Evolutionary conservation across 2,329 filamentous ascomycete species (phyloP), one percentile per base, ranked within the genome.

Genomic region (Eutypella sp.): DNA sequence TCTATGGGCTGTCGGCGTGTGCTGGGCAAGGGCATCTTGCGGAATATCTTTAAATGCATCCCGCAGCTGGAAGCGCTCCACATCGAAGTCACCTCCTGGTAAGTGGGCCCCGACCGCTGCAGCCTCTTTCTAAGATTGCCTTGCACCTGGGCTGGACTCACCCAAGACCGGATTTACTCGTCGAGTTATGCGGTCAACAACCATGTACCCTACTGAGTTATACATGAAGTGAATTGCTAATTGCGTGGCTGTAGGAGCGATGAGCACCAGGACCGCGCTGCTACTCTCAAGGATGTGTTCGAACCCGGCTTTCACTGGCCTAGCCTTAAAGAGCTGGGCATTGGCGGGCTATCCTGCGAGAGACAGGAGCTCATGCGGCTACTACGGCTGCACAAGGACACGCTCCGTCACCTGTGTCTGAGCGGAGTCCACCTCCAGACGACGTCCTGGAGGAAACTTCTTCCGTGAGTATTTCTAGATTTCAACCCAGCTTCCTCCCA

Each of bases 381-480:
- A 22, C 41, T 61, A 8, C 42, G 48, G 36, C 50, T 46, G 33
- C 60, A 63, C 47, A 59, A 55, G 31, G 27, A 46, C 8, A 61
- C 53, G 2, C 57, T 63, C 2, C 49, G 45, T 13, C 47, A 43
- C 11, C 44, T 63, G n/a, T 58, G 58, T 29, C 46, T 63, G 16
- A 43, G 49, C 31, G 47, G 59, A 29, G 47, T 61, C 13, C 33
- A 36, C 20, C 52, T 63, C 8, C 41, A 38, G 10, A 50, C 40
- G 10, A 59, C 57, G 4, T 63, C 57, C 2, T 61, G 59, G 56
- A 42, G 33, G 19, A 42, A 44, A 16, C 49, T 63, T n/a, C 47
- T 62, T 36, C 52, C 51, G 4, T 39, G 19, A 39, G 36, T 39
- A n/a, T n/a, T n/a, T n/a, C n/a, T n/a, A n/a, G n/a, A n/a, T n/a